Conservation (phyloP, 1,284 basidiomycete species). For the Schizophyllum commune region DNA sequence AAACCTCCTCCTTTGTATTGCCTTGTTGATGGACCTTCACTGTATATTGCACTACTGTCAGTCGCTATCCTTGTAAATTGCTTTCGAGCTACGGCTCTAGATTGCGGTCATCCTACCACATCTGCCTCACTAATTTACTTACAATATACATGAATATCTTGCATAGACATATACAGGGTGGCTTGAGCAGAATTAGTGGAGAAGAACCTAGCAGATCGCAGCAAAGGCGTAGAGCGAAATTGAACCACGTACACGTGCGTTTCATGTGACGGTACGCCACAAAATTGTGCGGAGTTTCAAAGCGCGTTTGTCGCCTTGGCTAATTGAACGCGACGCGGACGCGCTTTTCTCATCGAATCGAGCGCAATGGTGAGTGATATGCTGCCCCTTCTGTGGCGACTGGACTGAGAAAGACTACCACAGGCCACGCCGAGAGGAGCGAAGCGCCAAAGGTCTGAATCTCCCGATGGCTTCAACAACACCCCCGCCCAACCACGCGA, state of each 20-base stretch:
- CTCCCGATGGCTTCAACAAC: slow-evolving; percentile 36
- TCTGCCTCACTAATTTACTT: too few relatives aligned
- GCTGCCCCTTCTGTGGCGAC: background rate
- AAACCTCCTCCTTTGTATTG: too few relatives aligned
- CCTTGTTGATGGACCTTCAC: too few relatives aligned
- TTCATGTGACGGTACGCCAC: background rate
- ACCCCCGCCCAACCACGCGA: slow-evolving; percentile 44
- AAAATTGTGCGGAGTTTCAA: background rate
- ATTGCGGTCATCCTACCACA: too few relatives aligned
- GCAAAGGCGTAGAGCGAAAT: background rate
- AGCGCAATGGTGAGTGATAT: background rate
- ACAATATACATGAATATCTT: too few relatives aligned
- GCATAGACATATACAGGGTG: too few relatives aligned
- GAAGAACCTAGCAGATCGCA: too few relatives aligned
- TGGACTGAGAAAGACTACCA: slow-evolving; percentile 1
- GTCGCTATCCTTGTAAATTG: too few relatives aligned
- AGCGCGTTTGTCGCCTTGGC: background rate
- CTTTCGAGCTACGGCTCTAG: too few relatives aligned
- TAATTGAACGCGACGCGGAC: background rate
- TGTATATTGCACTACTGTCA: too few relatives aligned
- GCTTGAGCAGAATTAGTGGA: too few relatives aligned
- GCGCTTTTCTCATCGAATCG: background rate
- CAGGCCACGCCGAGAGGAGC: slow-evolving; percentile 29
- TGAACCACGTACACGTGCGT: background rate
- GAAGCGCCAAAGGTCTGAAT: slow-evolving; percentile 60